phyloP scores from a whole-genome alignment of 2,329 filamentous ascomycete genomes.

The Colletotrichum neosansevieriae region DNA sequence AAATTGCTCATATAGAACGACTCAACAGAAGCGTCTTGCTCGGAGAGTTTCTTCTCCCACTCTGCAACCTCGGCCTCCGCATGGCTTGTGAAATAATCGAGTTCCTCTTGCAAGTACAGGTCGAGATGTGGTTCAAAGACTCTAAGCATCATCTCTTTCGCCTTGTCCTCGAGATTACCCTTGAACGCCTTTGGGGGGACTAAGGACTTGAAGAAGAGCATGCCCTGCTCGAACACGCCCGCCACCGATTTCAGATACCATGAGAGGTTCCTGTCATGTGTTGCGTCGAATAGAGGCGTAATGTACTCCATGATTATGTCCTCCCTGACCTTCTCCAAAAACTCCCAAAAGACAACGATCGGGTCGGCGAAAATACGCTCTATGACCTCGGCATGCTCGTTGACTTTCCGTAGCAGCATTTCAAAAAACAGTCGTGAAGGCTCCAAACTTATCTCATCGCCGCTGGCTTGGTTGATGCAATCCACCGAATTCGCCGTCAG shows the following conservation, averaged over 20 bases:
- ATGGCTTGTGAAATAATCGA: slow-evolving; percentile 83
- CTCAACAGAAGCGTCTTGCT: slow-evolving; percentile 90
- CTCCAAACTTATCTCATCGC: slow-evolving; percentile 79
- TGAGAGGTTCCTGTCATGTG: slow-evolving; percentile 79
- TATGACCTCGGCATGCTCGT: slow-evolving; percentile 85
- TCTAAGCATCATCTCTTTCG: slow-evolving; percentile 74
- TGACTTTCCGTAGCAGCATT: slow-evolving; percentile 77
- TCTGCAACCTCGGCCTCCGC: slow-evolving; percentile 81
- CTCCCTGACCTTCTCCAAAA: slow-evolving; percentile 85
- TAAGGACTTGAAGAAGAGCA: slow-evolving; percentile 81
- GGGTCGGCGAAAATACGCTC: slow-evolving; percentile 83
- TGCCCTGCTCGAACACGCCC: slow-evolving; percentile 86
- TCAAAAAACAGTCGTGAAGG: slow-evolving; percentile 88
- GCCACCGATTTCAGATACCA: slow-evolving; percentile 89
- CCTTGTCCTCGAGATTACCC: slow-evolving; percentile 71
- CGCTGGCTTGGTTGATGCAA: slow-evolving; percentile 77
- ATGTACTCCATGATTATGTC: slow-evolving; percentile 90
- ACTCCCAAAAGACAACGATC: slow-evolving; percentile 77
- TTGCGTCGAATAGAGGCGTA: slow-evolving; percentile 86
- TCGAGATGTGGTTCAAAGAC: slow-evolving; percentile 96
- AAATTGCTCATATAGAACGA: slow-evolving; percentile 97
- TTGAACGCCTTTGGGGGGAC: slow-evolving; percentile 73
- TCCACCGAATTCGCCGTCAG: slow-evolving; percentile 79
- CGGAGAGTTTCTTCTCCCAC: slow-evolving; percentile 93
- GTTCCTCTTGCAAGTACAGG: slow-evolving; percentile 90